These are phyloP conservation scores for Lactarius sanguifluus DNA, from an alignment of 768 basidiomycete species.

Conservation along the genomic window DNA sequence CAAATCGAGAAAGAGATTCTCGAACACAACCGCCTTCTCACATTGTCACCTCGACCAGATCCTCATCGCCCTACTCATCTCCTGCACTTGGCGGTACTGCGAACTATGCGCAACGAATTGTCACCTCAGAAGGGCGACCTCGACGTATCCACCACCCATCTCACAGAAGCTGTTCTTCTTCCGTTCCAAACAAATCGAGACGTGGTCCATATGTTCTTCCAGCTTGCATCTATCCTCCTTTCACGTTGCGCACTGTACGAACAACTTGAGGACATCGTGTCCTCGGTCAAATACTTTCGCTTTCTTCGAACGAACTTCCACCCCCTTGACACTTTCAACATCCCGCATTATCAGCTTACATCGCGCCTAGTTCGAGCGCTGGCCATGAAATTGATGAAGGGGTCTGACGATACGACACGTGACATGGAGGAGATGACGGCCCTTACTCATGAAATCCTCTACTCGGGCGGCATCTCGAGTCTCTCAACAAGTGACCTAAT, in stretches of 20 bases:
- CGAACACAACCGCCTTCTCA: neutral
- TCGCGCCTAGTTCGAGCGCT: neutral
- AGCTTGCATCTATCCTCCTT: neutral
- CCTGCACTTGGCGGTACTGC: neutral
- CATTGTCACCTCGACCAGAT: neutral
- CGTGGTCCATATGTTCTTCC: no score
- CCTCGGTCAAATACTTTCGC: neutral
- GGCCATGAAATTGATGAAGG: no score
- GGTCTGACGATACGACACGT: no score
- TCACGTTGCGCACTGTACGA: neutral
- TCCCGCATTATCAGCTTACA: neutral
- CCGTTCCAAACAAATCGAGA: no score
- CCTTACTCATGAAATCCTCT: constrained; percentile 1
- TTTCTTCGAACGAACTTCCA: neutral
- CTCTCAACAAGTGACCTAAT: neutral
- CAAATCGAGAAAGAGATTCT: neutral
- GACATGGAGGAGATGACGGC: constrained; percentile 5
- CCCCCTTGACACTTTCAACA: neutral
- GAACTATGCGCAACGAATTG: neutral
- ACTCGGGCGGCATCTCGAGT: neutral
- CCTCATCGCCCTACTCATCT: neutral
- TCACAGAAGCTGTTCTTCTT: no score
- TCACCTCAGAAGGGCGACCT: neutral
- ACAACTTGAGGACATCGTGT: neutral
- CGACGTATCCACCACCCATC: no score